phyloP scores from a whole-genome alignment of 1,284 basidiomycete species.

The Abortiporus biennis region DNA sequence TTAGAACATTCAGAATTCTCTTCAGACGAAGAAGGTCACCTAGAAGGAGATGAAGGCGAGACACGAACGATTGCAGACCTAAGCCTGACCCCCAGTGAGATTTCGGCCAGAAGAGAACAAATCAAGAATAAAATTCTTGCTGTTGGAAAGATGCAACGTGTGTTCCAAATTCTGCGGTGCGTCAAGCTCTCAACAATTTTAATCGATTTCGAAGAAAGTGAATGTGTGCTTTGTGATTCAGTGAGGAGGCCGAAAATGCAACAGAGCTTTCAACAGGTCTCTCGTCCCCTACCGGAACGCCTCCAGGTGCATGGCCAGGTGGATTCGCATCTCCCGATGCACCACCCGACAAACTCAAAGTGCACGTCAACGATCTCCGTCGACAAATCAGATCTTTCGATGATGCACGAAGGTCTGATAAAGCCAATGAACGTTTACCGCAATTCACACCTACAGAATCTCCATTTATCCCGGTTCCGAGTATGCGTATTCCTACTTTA shows the following conservation, averaged over 20 bases:
- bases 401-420: conserved; percentile 92
- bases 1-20: conserved; percentile 65
- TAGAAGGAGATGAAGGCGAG: conserved; percentile 30
- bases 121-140: conserved; percentile 97
- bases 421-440: conserved; percentile 91
- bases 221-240: conserved; percentile 28
- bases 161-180: conserved; percentile 85
- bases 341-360: conserved; percentile 48
- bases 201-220: not conserved
- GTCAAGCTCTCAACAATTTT: conserved; percentile 17
- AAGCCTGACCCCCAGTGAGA: conserved; percentile 30
- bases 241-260: conserved; percentile 92
- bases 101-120: conserved; percentile 52
- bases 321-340: conserved; percentile 32
- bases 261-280: conserved; percentile 68
- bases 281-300: conserved; percentile 22
- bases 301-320: conserved; percentile 38
- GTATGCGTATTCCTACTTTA: conserved; percentile 41
- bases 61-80: conserved; percentile 25
- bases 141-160: conserved; percentile 88
- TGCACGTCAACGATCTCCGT: conserved; percentile 60
- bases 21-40: conserved; percentile 37
- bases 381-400: conserved; percentile 85
- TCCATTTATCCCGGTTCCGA: conserved; percentile 52
- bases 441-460: conserved; percentile 35